A percentile compares a stretch with the other conserved stretches of the same genome.
Evolutionary conservation across 2,329 filamentous ascomycete species (phyloP).

Genomic region (Epichloe uncinata): DNA sequence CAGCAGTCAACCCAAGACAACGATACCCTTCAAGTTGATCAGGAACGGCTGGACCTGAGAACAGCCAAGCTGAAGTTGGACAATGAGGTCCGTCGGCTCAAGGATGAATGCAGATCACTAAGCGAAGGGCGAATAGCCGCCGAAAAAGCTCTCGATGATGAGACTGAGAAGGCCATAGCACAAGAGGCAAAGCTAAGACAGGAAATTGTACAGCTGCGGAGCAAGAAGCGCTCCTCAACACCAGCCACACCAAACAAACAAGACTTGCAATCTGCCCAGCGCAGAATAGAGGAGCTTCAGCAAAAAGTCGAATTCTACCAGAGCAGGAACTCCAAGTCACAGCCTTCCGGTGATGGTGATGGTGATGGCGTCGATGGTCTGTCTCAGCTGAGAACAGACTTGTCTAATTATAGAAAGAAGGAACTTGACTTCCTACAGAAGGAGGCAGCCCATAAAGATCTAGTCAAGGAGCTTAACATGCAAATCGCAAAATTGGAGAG

Average conservation of each 20-base stretch:
- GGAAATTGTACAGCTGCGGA: slow-evolving; percentile 40
- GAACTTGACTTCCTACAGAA: slow-evolving; percentile 52
- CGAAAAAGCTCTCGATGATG: slow-evolving; percentile 50
- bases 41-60: slow-evolving; percentile 55
- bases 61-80: slow-evolving; percentile 56
- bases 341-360: slow-evolving; percentile 21
- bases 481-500: slow-evolving; percentile 54
- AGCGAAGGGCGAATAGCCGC: slow-evolving; percentile 42
- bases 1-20: slow-evolving; percentile 40
- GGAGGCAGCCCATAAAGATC: slow-evolving; percentile 50
- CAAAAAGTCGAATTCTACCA: slow-evolving; percentile 43
- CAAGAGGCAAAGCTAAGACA: slow-evolving; percentile 50
- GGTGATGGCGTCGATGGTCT: slow-evolving; percentile 38
- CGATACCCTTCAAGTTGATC: slow-evolving; percentile 48
- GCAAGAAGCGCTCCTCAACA: slow-evolving; percentile 28
- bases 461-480: slow-evolving; percentile 48
- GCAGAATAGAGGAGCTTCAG: slow-evolving; percentile 53
- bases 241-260: slow-evolving; percentile 34
- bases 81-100: slow-evolving; percentile 49
- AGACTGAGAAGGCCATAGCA: slow-evolving; percentile 51
- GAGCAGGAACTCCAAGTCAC: slow-evolving; percentile 22
- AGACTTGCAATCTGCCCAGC: slow-evolving; percentile 45
- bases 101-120: slow-evolving; percentile 48
- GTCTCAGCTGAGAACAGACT: slow-evolving; percentile 46
- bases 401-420: slow-evolving; percentile 49